phyloP scores from a whole-genome alignment of 129 eudicot genomes.

The Chrysanthemum seticuspe region DNA sequence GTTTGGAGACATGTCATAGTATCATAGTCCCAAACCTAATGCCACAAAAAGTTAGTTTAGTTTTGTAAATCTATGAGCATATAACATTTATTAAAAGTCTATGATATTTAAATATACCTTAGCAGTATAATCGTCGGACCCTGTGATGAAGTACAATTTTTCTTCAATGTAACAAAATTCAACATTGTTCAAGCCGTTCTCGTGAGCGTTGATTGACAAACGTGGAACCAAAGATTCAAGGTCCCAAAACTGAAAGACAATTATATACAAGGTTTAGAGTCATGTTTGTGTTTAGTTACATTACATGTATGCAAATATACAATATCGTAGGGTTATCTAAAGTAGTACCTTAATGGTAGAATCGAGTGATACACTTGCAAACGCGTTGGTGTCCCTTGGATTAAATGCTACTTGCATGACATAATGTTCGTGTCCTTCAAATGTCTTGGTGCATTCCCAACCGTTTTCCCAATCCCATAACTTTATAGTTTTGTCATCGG shows the following conservation, averaged over 20 bases:
- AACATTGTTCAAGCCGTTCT: conserved; percentile 78
- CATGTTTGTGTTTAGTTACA: not conserved
- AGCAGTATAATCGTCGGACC: conserved; percentile 85
- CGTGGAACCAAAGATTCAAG: conserved; percentile 74
- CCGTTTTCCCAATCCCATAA: conserved; percentile 68
- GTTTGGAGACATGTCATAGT: conserved; percentile 50
- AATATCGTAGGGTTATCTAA: not conserved
- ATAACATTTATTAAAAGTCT: not conserved
- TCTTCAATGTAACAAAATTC: conserved; percentile 63
- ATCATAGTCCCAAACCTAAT: conserved; percentile 66
- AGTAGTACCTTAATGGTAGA: conserved; percentile 48
- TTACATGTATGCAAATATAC: not conserved
- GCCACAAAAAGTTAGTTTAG: not conserved
- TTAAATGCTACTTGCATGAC: conserved; percentile 55
- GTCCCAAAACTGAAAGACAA: conserved; percentile 62
- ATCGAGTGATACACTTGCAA: conserved; percentile 47
- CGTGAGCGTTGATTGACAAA: conserved; percentile 70
- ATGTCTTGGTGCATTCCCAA: conserved; percentile 54
- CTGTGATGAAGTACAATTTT: conserved; percentile 66
- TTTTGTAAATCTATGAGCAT: not conserved
- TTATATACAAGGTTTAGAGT: conserved; percentile 2
- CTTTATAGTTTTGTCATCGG: conserved; percentile 50
- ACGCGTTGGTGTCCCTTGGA: conserved; percentile 38
- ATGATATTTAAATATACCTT: conserved; percentile 45
- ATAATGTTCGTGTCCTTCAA: conserved; percentile 51